These are phyloP conservation scores for Batkoa obscura DNA, from an alignment of 371 early-diverging fungal genomes.

Conservation along the genomic window DNA sequence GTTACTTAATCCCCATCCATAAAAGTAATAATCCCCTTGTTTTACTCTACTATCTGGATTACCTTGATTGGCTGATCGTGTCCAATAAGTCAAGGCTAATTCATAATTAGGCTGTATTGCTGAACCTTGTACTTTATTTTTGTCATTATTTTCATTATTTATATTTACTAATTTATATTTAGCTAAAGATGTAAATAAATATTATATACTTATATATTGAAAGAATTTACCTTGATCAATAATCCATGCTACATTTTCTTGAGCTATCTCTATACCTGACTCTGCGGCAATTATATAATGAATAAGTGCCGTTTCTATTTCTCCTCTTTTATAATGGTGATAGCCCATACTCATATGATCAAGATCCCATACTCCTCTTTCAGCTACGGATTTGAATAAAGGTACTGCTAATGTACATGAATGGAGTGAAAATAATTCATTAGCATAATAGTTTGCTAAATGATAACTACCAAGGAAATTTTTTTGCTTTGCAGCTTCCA, in stretches of 20 bases:
- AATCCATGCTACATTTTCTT: conserved; percentile 75
- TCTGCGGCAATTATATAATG: conserved; percentile 67
- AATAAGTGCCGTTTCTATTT: conserved; percentile 44
- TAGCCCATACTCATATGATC: conserved; percentile 37
- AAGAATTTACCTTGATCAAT: conserved; percentile 39
- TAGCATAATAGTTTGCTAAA: background rate
- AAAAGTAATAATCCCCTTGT: conserved; percentile 82
- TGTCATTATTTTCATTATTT: background rate
- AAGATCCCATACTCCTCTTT: conserved; percentile 66
- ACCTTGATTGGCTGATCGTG: conserved; percentile 86
- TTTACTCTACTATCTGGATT: conserved; percentile 76
- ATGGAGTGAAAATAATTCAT: background rate
- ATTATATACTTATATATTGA: background rate
- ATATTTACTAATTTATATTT: background rate
- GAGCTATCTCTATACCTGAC: conserved; percentile 62
- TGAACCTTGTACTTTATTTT: conserved; percentile 5
- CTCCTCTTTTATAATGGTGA: conserved; percentile 28
- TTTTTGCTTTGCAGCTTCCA: conserved; percentile 12
- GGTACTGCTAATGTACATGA: conserved; percentile 2
- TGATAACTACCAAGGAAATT: background rate
- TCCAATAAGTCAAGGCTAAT: conserved; percentile 70
- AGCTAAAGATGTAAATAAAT: too few species aligned
- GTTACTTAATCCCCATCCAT: conserved; percentile 57
- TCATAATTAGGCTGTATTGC: conserved; percentile 11
- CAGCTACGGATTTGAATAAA: conserved; percentile 55